Evolutionary conservation across 208 protist species (phyloP), one percentile per base, ranked within the genome.

Genomic region (Leishmania arabica): DNA sequence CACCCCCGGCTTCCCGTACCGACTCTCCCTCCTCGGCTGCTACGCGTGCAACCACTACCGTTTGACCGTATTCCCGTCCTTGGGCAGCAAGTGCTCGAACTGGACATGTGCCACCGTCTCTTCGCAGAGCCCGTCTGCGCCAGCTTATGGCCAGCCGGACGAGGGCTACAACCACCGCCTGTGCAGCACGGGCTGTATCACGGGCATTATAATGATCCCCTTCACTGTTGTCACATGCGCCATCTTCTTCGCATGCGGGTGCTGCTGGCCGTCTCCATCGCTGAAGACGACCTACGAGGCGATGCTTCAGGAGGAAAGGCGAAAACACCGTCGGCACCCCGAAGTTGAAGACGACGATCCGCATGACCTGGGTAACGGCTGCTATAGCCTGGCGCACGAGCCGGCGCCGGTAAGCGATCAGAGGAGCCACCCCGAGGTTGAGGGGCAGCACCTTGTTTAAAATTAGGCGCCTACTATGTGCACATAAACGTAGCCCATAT

Each of bases 91-190:
- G 27, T 83, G 83, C 64, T 77, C 37, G n/a, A 66, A 19, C 62
- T 86, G 80, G 80, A 86, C 79, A 6, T 92, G 83, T 82, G 72
- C 54, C 70, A 45, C 62, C 73, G 58, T 77, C 79, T 84, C 79
- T 40, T 83, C 83, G 11, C 78, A 86, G 80, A 86, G 77, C 71
- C 78, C 84, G 24, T 60, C 37, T n/a, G 58, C 78, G 1, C 5
- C 17, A 24, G 72, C 42, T 51, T 49, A 78, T 79, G 78, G 85
- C n/a, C 74, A 81, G 78, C 79, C 75, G 13, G 84, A 73, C 47
- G 86, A 88, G 82, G 86, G 83, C 71, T 92, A 92, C 85, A 88
- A 86, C 82, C 68, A 89, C 80, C 82, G 82, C 42, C 83, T 90
- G 34, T 92, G 89, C 78, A 88, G 89, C 62, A 84, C 69, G 8